These are phyloP conservation scores for Xerocomus minutiporus DNA, from an alignment of 1,284 basidiomycete genomes.

Conservation along the genomic window DNA sequence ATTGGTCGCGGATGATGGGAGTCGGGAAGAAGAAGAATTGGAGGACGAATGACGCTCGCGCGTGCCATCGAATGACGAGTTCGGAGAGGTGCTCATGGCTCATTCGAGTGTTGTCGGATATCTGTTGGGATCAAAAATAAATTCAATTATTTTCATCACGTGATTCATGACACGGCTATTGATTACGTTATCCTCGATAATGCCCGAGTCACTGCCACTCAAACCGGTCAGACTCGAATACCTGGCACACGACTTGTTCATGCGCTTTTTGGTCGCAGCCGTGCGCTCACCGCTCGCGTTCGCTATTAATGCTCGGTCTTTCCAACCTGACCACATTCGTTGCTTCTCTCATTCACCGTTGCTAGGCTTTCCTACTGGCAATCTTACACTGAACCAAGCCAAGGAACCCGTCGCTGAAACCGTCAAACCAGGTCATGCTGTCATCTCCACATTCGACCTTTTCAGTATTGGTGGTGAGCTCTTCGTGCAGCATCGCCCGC, in stretches of 20 bases:
- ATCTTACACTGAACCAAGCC: constrained; percentile 1
- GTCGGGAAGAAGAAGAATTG: constrained; percentile 21
- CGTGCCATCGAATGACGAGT: constrained; percentile 12
- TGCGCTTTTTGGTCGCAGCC: neutral
- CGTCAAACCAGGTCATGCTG: constrained; percentile 73
- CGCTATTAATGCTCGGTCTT: neutral
- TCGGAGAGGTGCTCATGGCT: constrained; percentile 17
- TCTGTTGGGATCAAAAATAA: neutral
- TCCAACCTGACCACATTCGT: constrained; percentile 8
- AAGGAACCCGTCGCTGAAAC: constrained; percentile 5
- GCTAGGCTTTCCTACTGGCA: constrained; percentile 7
- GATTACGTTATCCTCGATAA: neutral
- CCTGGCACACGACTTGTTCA: neutral
- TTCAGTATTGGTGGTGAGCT: constrained; percentile 84
- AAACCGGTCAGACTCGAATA: too few species aligned
- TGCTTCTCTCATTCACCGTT: constrained; percentile 11
- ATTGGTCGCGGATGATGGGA: constrained; percentile 22
- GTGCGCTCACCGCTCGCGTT: neutral
- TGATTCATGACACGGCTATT: neutral
- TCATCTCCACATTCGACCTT: constrained; percentile 89
- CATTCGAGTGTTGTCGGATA: neutral
- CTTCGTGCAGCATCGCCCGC: neutral
- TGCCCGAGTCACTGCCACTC: neutral
- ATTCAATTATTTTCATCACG: constrained; percentile 2
- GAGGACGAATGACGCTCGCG: constrained; percentile 30